phyloP scores from a whole-genome alignment of 140 eudicot species.

The Flaveria floridana region DNA sequence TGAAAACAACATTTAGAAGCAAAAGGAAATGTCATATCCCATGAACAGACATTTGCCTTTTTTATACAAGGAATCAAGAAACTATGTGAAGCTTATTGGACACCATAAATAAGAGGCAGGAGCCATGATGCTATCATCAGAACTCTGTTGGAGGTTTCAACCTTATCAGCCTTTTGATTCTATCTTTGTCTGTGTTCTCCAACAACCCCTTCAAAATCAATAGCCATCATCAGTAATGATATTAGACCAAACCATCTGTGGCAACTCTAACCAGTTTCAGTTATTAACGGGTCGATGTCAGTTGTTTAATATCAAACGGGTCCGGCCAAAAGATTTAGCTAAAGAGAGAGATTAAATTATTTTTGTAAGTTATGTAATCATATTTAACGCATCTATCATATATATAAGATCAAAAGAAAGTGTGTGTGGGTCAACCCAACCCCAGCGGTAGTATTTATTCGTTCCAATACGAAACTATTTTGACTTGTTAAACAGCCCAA shows the following conservation, averaged over 20 bases:
- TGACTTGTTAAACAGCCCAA: neutral
- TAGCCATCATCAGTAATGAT: neutral
- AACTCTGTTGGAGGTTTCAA: constrained; percentile 88
- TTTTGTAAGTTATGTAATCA: neutral
- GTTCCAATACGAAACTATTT: neutral
- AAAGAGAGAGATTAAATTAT: neutral
- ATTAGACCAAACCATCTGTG: neutral
- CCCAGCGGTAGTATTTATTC: neutral
- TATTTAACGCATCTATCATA: neutral
- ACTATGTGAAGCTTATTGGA: constrained; percentile 1
- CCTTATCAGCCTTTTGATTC: constrained; percentile 88
- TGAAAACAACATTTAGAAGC: constrained; percentile 10
- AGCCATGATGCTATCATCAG: constrained; percentile 32
- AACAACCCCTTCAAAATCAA: constrained; percentile 60
- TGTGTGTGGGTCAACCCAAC: neutral
- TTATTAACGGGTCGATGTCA: neutral
- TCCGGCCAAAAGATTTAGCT: neutral
- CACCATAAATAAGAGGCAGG: constrained; percentile 8
- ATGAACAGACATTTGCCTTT: constrained; percentile 16
- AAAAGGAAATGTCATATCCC: constrained; percentile 22
- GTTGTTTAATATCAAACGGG: neutral
- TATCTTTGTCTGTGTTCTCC: constrained; percentile 95
- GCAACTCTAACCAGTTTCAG: constrained; percentile 4
- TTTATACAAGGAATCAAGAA: constrained; percentile 17
- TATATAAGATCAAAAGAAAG: neutral